Conservation (phyloP, 1,139 yeast genomes). For the Hansenula sp. region DNA sequence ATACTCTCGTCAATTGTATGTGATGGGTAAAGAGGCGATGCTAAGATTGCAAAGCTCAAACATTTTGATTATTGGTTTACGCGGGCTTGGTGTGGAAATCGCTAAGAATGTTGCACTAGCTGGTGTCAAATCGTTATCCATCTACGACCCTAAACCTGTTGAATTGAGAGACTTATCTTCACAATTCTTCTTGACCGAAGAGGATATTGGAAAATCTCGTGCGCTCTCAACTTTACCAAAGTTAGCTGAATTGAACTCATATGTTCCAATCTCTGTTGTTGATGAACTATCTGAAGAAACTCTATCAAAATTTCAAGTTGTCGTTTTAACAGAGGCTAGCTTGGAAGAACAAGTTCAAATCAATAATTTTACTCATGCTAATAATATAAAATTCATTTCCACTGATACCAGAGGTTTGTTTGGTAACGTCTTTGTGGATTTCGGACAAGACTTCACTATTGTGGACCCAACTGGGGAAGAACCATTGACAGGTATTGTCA, state of each 20-base stretch:
- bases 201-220: constrained; percentile 72
- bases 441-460: constrained; percentile 77
- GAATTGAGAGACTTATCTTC: constrained; percentile 72
- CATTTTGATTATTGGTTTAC: constrained; percentile 81
- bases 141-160: constrained; percentile 77
- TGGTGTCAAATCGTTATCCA: constrained; percentile 89
- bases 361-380: constrained; percentile 69
- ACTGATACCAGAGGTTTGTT: constrained; percentile 85
- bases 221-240: constrained; percentile 64
- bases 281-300: constrained; percentile 46
- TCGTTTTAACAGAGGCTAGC: constrained; percentile 68
- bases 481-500: constrained; percentile 78
- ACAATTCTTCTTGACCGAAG: constrained; percentile 74
- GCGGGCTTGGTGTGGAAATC: constrained; percentile 91
- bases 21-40: constrained; percentile 96
- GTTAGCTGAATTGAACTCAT: constrained; percentile 78
- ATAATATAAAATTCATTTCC: constrained; percentile 73
- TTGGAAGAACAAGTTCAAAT: constrained; percentile 73
- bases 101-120: constrained; percentile 96
- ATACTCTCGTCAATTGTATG: constrained; percentile 94
- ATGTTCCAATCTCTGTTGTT: constrained; percentile 81
- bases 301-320: constrained; percentile 65
- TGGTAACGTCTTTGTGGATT: constrained; percentile 86
- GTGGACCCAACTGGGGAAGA: constrained; percentile 92
- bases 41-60: constrained; percentile 90